Conservation (phyloP, 2,329 filamentous ascomycete species). For the Microsporum audouinii region DNA sequence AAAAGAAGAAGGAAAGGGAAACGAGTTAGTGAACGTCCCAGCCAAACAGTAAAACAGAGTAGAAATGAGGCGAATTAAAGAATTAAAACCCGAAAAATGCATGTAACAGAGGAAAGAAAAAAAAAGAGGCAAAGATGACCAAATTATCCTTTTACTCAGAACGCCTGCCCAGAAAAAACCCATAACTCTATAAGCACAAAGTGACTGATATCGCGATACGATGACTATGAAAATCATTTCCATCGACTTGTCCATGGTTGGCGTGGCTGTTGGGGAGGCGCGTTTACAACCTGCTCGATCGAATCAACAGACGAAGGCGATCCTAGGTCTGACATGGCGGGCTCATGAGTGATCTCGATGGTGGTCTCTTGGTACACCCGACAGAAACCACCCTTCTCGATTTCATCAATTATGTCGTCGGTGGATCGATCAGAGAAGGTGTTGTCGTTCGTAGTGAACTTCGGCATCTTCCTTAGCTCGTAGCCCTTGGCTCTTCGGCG, state of each 20-base stretch:
- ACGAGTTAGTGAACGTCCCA: background rate
- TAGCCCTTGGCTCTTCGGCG: constrained; percentile 1
- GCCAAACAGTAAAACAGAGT: background rate
- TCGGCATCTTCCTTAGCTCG: constrained; percentile 4
- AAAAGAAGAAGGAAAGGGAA: background rate
- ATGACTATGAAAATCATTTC: background rate
- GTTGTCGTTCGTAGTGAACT: constrained; percentile 2
- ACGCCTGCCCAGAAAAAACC: background rate
- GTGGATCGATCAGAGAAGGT: constrained; percentile 29
- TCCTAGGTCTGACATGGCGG: constrained; percentile 10
- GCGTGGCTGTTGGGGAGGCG: background rate
- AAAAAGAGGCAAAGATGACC: background rate
- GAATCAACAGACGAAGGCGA: background rate
- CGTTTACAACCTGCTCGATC: background rate
- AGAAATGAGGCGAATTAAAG: background rate
- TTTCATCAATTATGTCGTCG: constrained; percentile 32
- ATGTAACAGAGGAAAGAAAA: background rate
- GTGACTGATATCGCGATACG: background rate
- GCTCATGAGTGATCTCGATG: constrained; percentile 33
- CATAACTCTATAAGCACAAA: background rate
- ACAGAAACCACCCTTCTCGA: constrained; percentile 26
- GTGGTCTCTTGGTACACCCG: constrained; percentile 37
- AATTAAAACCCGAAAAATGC: background rate
- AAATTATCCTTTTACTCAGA: background rate
- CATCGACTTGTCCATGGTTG: background rate